Evolutionary conservation across 1,139 yeast species (phyloP).

Genomic region (Pichia sp.): DNA sequence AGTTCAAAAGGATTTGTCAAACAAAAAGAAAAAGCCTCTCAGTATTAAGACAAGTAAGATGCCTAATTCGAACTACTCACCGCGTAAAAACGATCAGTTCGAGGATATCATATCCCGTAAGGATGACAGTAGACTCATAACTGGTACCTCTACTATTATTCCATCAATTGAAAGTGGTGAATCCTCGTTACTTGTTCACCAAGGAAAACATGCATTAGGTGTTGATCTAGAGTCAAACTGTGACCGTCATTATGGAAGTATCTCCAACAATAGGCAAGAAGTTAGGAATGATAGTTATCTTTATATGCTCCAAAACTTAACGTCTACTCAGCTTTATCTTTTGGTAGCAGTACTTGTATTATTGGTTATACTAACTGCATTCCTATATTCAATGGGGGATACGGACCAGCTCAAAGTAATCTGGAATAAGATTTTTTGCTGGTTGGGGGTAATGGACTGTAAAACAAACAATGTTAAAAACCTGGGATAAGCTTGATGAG

Average conservation of each 20-base stretch:
- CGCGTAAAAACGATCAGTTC: background rate
- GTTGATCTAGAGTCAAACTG: slow-evolving; percentile 1
- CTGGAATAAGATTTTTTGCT: slow-evolving; percentile 10
- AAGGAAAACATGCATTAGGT: background rate
- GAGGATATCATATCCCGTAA: background rate
- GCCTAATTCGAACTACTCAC: background rate
- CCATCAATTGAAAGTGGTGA: background rate
- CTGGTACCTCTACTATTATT: background rate
- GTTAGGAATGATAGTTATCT: background rate
- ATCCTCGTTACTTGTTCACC: background rate
- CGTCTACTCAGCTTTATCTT: background rate
- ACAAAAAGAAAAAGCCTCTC: background rate
- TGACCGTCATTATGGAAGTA: background rate
- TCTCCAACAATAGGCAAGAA: background rate
- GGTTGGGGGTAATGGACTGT: background rate
- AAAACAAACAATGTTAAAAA: background rate
- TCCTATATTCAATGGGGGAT: slow-evolving; percentile 7
- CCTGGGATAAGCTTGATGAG: background rate
- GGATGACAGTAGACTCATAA: background rate
- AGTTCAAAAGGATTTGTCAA: background rate
- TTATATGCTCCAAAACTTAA: background rate
- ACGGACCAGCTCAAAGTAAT: background rate
- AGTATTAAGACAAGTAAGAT: background rate
- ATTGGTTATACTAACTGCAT: slow-evolving; percentile 2
- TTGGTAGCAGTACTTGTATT: background rate